Evolutionary conservation across 805 yeast species (phyloP).

Genomic region (Kregervanrija fluxuum): DNA sequence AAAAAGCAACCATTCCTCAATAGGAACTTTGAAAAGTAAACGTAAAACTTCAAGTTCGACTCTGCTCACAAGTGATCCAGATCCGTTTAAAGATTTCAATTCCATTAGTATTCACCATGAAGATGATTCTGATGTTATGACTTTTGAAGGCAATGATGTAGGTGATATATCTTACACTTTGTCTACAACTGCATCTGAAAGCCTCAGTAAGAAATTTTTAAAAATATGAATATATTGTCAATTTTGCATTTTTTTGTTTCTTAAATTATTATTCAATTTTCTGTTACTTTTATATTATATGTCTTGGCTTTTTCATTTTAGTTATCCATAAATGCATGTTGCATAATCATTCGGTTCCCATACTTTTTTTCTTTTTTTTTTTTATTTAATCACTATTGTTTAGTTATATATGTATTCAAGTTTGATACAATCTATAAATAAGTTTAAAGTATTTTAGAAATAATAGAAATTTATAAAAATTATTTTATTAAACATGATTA

Average conservation of each 20-base stretch:
- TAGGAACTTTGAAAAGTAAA: slow-evolving; percentile 39
- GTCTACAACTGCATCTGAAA: slow-evolving; percentile 22
- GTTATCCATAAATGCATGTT: too few relatives aligned
- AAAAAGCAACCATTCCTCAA: slow-evolving; percentile 20
- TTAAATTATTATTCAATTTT: too few relatives aligned
- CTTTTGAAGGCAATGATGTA: slow-evolving; percentile 40
- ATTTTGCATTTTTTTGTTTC: neutral
- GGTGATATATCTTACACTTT: slow-evolving; percentile 54
- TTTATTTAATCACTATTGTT: neutral
- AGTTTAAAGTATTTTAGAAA: too few relatives aligned
- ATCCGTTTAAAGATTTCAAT: slow-evolving; percentile 80
- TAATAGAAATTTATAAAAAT: neutral
- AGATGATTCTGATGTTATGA: slow-evolving; percentile 38
- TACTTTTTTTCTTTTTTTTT: neutral
- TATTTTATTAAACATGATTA: slow-evolving; percentile 13
- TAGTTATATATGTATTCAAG: neutral
- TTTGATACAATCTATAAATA: neutral
- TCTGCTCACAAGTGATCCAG: slow-evolving; percentile 26
- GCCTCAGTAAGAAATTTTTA: slow-evolving; percentile 18
- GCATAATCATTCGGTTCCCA: too few relatives aligned
- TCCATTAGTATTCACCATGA: slow-evolving; percentile 82
- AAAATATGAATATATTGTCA: slow-evolving; percentile 16
- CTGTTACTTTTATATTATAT: neutral
- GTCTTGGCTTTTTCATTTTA: too few relatives aligned
- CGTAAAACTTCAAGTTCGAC: slow-evolving; percentile 26